Base-by-base conservation (phyloP, 345 rosid genomes). In the Sisymbrium altissimum region DNA sequence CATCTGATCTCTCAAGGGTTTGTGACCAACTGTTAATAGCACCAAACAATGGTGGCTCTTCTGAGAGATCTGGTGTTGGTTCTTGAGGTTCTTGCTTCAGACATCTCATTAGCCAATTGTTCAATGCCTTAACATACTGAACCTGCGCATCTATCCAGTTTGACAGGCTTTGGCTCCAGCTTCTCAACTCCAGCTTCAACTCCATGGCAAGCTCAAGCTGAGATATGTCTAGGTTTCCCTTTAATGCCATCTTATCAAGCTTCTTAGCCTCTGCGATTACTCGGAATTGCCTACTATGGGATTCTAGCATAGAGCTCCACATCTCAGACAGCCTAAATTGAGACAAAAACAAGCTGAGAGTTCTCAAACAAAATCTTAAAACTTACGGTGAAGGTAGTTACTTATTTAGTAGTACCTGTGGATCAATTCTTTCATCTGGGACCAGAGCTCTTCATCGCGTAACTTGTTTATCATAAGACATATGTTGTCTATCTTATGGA, bases 251-350 rank as follows among this genome's bases (percentile, higher is more conserved):
- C 44, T 62, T 58, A 44, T 86, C 85, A 45, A 86, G 30, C 71
- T 40, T 75, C 80, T 76, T 80, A 38, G 86, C 85, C 49, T 82
- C 89, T 15, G 56, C 52, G 14, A 88, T 40, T 36, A 76, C 78
- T 64, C 54, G 67, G 8, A 46, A 74, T 74, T 87, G 92, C 44
- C 71, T 29, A 55, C 75, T 78, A 50, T 91, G 89, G 59, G 88
- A 85, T 67, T 88, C 92, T 73, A 66, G 45, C 97, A 91, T 88
- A 18, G 73, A 71, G 68, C 71, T 82, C 94, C 94, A 88, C 97
- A 88, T 91, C 57, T 44, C 76, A 44, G 81, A 76, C 19, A 80
- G 71, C 86, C 96, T 89, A 55, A 18, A 25, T 73, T 53, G 13
- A 61, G 41, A 61, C 62, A 68, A 11, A 10, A 67, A 23, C 0